Base-by-base conservation (phyloP, 805 yeast genomes). In the Barnettozyma wickerhamii region DNA sequence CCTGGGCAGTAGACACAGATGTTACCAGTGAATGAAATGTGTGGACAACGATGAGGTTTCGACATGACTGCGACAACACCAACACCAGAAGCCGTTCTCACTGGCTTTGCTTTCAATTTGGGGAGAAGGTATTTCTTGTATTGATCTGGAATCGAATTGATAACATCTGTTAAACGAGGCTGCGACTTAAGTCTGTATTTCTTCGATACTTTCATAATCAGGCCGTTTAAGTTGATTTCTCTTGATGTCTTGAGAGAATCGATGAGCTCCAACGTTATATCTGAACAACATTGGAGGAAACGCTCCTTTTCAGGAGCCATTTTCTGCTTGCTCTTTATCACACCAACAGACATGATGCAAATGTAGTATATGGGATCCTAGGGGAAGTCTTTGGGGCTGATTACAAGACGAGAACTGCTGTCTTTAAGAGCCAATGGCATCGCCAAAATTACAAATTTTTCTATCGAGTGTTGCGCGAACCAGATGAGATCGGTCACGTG, bases 1-100 rank as follows among this genome's bases (percentile, higher is more conserved):
- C 99, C 99, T 5, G 99, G 99, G 67, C 99, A 93, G 61, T 85
- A 93, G 10, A 93, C 99, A 69, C 99, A 93, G 47, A 93, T 93
- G 59, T 93, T 93, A 47, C 99, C 99, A 0, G 99, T 93, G 62
- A 93, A 93, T 17, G 99, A 98, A 55, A 93, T 93, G 64, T 93
- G 99, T 20, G 99, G 99, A 65, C 99, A 93, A 67, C 99, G 75
- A 63, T 93, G 99, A 3, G 99, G 99, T 63, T 93, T 93, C 69
- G 97, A 90, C 98, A 93, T 93, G 24, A 93, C 98, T 0, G 99
- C 99, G 33, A 93, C 98, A 17, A 93, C 99, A 9, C 99, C 99
- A 44, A 93, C 95, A 54, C 99, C 99, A 10, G 95, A 85, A 0
- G 99, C 99, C 0, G 99, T 93, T 64, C 99, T 76, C 33, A 93